A percentile compares a stretch with the other conserved stretches of the same genome.
Conservation (phyloP, 441 rosid species). For the Adansonia rubrostipa region DNA sequence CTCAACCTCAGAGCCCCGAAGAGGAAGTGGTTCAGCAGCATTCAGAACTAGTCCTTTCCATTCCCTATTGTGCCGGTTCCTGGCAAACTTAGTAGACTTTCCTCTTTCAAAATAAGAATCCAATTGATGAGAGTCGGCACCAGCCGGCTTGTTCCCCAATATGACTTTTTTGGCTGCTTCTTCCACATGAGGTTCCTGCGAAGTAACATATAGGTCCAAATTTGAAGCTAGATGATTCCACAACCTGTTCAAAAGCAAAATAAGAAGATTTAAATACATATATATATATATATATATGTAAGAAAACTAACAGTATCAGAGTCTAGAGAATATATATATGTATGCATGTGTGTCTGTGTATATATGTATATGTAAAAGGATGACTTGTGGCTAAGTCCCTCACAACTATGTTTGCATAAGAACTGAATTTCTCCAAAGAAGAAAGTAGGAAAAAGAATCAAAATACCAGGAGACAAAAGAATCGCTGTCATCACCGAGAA, state of each 20-base stretch:
- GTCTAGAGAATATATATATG: too few relatives aligned
- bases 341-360: too few relatives aligned
- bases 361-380: background rate
- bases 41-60: constrained; percentile 67
- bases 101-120: constrained; percentile 56
- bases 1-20: constrained; percentile 54
- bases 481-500: constrained; percentile 91
- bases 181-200: constrained; percentile 42
- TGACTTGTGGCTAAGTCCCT: background rate
- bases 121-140: constrained; percentile 34
- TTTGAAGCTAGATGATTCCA: constrained; percentile 88
- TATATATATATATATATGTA: background rate
- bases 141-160: constrained; percentile 40
- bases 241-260: constrained; percentile 58
- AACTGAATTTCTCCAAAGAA: background rate
- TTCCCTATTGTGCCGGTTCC: constrained; percentile 60
- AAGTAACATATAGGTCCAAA: constrained; percentile 57
- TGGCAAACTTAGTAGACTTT: constrained; percentile 42
- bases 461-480: constrained; percentile 85
- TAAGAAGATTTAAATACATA: background rate
- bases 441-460: constrained; percentile 14
- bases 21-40: constrained; percentile 62
- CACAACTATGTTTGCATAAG: background rate
- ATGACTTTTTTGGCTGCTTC: constrained; percentile 37
- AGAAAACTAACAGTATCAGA: background rate